Evolutionary conservation across 257 asterid species (phyloP).

Genomic region (Nicotiana tomentosiformis): DNA sequence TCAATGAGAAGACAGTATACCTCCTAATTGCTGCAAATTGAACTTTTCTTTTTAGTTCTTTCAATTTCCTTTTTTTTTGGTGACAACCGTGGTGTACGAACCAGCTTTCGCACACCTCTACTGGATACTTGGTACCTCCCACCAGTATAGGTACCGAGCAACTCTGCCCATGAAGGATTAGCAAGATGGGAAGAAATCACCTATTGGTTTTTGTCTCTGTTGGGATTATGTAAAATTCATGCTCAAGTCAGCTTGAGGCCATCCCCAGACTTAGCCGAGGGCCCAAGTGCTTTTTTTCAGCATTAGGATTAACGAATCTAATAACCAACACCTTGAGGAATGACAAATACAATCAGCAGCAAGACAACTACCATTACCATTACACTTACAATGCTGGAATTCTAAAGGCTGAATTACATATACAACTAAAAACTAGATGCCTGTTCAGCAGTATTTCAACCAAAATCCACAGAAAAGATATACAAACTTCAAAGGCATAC

Average conservation of each 20-base stretch:
- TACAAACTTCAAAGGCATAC: background rate
- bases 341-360: background rate
- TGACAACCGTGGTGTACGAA: background rate
- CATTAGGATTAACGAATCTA: background rate
- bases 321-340: background rate
- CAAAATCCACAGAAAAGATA: background rate
- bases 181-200: background rate
- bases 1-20: background rate
- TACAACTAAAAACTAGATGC: background rate
- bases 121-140: background rate
- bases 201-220: background rate
- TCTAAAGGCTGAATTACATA: background rate
- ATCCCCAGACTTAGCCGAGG: background rate
- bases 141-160: background rate
- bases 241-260: background rate
- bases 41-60: background rate
- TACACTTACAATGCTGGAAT: background rate
- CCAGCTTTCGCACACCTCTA: background rate
- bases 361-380: background rate
- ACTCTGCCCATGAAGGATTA: background rate
- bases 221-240: background rate
- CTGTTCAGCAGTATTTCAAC: background rate
- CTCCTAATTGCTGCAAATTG: background rate
- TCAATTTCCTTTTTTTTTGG: background rate
- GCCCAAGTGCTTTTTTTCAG: background rate